Evolutionary conservation across 768 basidiomycete genomes (phyloP), one percentile per base, ranked within the genome.

Genomic region (Boletus pseudopeckii): DNA sequence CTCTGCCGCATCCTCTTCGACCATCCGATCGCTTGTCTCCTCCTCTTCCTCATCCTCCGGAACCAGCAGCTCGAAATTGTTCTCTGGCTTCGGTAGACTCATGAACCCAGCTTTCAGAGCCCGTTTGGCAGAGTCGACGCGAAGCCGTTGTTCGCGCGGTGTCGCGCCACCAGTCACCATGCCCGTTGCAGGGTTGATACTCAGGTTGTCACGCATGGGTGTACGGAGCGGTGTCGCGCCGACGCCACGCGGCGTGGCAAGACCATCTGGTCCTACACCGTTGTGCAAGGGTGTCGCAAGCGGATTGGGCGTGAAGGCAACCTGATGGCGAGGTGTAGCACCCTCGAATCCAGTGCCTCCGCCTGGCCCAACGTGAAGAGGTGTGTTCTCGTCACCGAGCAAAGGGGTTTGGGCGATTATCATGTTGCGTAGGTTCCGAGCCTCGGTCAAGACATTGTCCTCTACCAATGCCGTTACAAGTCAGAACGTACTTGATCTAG

Each of bases 301-400:
- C 5, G 96, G 97, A 73, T 98, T 99, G 4, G 97, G 97, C 0
- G 97, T 99, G 58, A 95, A 93, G 0, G 91, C 81, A 28, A 90
- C 86, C 60, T 86, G 84, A 61, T 92, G 92, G 20, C 83, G 86
- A n/a, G 97, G 97, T 5, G 96, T 98, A 0, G 94, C 96, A 42
- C 94, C 81, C 68, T 94, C 94, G 66, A 92, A 99, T 2, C 97
- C 97, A 7, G 93, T 92, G 13, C 92, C 90, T 14, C 84, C 87
- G n/a, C 77, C 81, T 20, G 84, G 76, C 2, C 77, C 77, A 7
- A 75, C 71, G 66, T 95, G 96, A 45, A 98, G 70, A 13, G 95
- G 97, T 0, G 97, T 98, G 71, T 99, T 99, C 72, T 98, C 96
- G 45, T 98, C 92, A 4, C 97, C 97, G 13, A 98, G 80, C 2